Evolutionary conservation across 1,284 basidiomycete genomes (phyloP), one percentile per base, ranked within the genome.

Genomic region (Tilletia setariae): DNA sequence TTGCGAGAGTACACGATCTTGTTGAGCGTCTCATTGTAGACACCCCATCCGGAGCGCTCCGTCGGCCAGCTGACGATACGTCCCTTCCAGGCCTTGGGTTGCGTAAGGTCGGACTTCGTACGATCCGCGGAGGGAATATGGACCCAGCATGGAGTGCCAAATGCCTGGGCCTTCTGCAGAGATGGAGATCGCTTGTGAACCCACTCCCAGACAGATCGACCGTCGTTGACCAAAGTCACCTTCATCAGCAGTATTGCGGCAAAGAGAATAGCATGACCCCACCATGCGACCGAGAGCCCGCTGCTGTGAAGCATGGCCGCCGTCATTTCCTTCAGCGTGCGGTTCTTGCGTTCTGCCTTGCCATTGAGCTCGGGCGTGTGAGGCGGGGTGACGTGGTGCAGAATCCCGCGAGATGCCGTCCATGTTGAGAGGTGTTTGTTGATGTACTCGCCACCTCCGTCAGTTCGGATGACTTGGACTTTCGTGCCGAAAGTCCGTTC

Each of bases 251-350:
- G n/a, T 19, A 19, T 23, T 8, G 9, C 8, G 47, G 47, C 47
- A n/a, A 49, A 49, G n/a, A 49, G n/a, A 23, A 49, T 49, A 11
- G 47, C 47, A 49, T 49, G 47, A 15, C 47, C 47, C 47, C 47
- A 49, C 47, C 47, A 49, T 4, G n/a, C n/a, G n/a, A 4, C 47
- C n/a, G 1, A 49, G 47, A 2, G 25, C 47, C 19, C 25, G 47
- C n/a, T n/a, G n/a, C n/a, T n/a, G n/a, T n/a, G n/a, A n/a, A n/a
- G n/a, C n/a, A n/a, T n/a, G n/a, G n/a, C n/a, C n/a, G n/a, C n/a
- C n/a, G n/a, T n/a, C n/a, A n/a, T n/a, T n/a, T n/a, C n/a, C n/a
- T n/a, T n/a, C n/a, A n/a, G n/a, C n/a, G n/a, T n/a, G n/a, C n/a
- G n/a, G n/a, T n/a, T n/a, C n/a, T n/a, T n/a, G n/a, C n/a, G n/a